Conservation (phyloP, 2,329 filamentous ascomycete species). For the Aspergillus alliaceus region DNA sequence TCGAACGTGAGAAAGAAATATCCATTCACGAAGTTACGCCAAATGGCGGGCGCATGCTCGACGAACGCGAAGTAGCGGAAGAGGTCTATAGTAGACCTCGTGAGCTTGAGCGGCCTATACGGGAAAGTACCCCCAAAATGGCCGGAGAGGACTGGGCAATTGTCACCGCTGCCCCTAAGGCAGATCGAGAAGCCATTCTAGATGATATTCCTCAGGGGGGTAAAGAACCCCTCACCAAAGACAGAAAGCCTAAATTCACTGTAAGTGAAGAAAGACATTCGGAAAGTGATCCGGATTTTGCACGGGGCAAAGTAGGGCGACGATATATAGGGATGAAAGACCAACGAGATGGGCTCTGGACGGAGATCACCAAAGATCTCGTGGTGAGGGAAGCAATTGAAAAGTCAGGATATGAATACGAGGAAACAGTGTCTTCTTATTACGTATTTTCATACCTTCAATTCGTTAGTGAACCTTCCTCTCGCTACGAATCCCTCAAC, state of each 20-base stretch:
- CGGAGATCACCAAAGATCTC: conserved; percentile 92
- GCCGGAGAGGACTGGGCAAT: conserved; percentile 73
- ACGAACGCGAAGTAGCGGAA: conserved; percentile 50
- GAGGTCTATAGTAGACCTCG: conserved; percentile 68
- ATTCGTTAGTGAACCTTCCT: conserved; percentile 65
- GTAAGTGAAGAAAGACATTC: conserved; percentile 62
- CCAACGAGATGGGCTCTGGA: conserved; percentile 73
- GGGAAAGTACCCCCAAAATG: conserved; percentile 57
- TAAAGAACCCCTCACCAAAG: conserved; percentile 75
- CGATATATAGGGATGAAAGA: conserved; percentile 42
- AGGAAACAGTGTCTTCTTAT: conserved; percentile 86
- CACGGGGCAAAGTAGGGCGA: conserved; percentile 43
- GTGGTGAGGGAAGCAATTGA: conserved; percentile 86
- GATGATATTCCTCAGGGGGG: conserved; percentile 76
- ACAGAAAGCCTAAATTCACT: conserved; percentile 71
- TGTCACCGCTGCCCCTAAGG: conserved; percentile 80
- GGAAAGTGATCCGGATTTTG: conserved; percentile 53
- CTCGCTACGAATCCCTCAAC: not conserved
- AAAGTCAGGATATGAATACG: conserved; percentile 78
- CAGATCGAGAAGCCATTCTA: conserved; percentile 69
- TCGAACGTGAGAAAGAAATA: conserved; percentile 27
- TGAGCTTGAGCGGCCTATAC: conserved; percentile 60
- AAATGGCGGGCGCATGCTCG: conserved; percentile 9
- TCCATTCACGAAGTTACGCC: conserved; percentile 17
- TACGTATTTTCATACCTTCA: conserved; percentile 89